Base-by-base conservation (phyloP, 345 rosid species). In the Brassica juncea region DNA sequence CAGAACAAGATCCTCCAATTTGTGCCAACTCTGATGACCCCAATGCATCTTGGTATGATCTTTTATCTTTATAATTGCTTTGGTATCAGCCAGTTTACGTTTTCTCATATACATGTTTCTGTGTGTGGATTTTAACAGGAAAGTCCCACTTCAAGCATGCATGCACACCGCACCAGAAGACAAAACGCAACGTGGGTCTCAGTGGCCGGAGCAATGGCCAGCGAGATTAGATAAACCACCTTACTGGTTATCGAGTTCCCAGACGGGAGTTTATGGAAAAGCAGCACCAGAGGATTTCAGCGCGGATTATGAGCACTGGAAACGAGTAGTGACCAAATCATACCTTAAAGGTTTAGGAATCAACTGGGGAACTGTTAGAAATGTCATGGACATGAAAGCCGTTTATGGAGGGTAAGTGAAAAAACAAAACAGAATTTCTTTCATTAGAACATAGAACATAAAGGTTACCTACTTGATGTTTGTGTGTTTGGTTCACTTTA, bases 361-460 rank as follows among this genome's bases (percentile, higher is more conserved):
- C 69, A 87, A 92, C 85, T 93, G 98, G 99, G 85, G 86, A 76
- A 12, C 83, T 35, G 94, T 93, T 71, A 87, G 99, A 81, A 93
- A 88, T 81, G 94, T 88, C 76, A 95, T 95, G 98, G 99, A 93
- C 94, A 93, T 95, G 98, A 90, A 89, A 85, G 76, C 98, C 62
- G 84, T 91, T 69, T 95, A 95, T 72, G 98, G 98, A 86, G 98
- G 98, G 98, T 90, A 87, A n/a, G n/a, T n/a, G n/a, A 52, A n/a
- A 52, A 1, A 52, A 34, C 70, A 65, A 0, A 15, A 63, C 35
- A 61, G 21, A 59, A 1, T 6, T 28, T 2, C 8, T 61, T 57
- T 57, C 28, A 7, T 57, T 19, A 58, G 30, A 55, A 25, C 15
- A 0, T 8, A 61, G 8, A 61, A 27, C 66, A 61, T 62, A 8